Conservation (phyloP, 2,329 filamentous ascomycete species). For the Cladosporium sp. region DNA sequence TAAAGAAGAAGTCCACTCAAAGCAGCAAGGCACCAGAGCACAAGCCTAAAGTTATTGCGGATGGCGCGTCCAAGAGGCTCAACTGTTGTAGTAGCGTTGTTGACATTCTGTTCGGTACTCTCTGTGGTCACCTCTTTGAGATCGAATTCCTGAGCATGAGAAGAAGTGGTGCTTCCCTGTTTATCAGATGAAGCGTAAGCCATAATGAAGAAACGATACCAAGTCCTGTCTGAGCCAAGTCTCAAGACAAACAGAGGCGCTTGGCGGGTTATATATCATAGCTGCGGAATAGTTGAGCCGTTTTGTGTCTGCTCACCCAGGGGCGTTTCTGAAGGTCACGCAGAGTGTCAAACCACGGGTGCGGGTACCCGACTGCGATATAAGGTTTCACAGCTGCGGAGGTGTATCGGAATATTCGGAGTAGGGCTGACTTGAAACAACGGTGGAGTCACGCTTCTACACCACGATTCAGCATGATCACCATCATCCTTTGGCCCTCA, state of each 20-base stretch:
- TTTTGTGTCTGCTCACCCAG: background rate
- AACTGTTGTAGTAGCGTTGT: background rate
- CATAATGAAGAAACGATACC: background rate
- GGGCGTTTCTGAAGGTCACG: background rate
- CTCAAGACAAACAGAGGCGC: background rate
- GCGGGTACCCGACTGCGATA: background rate
- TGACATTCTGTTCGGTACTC: background rate
- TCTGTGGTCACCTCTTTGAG: background rate
- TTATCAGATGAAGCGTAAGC: background rate
- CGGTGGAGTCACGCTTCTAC: background rate
- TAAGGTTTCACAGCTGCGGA: background rate
- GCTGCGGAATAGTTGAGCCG: background rate
- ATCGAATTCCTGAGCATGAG: background rate
- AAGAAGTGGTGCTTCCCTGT: background rate
- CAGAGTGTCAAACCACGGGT: background rate
- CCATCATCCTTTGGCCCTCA: background rate
- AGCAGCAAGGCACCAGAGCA: background rate
- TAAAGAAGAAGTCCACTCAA: constrained; percentile 18
- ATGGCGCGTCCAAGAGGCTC: constrained; percentile 3
- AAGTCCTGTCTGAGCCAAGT: background rate
- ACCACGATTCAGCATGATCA: background rate
- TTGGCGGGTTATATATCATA: background rate
- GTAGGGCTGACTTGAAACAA: background rate
- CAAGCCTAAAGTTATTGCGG: background rate
- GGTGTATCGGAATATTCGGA: background rate